Conservation (phyloP, 495 filamentous ascomycete genomes). For the Penicillium coffeae region DNA sequence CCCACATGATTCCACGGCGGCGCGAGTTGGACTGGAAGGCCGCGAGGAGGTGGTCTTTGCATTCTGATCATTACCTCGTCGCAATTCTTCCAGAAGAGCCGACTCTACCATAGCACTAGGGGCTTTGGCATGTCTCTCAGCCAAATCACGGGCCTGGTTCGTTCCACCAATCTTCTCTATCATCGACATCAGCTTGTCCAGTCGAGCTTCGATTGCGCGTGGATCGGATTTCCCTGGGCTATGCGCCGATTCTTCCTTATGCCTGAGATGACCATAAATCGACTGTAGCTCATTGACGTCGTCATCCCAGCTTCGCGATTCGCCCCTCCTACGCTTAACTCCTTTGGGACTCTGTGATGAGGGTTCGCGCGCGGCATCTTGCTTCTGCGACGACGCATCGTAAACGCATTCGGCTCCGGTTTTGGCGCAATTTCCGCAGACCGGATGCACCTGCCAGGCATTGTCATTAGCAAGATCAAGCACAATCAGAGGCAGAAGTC, state of each 20-base stretch:
- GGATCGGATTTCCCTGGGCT: constrained; percentile 22
- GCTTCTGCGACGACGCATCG: constrained; percentile 32
- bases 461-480: not conserved
- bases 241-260: constrained; percentile 19
- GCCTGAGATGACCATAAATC: constrained; percentile 33
- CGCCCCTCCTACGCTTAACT: constrained; percentile 35
- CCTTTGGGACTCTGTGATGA: constrained; percentile 24
- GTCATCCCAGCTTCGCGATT: constrained; percentile 28
- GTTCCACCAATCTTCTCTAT: constrained; percentile 39
- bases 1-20: constrained; percentile 30
- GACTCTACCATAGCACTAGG: constrained; percentile 21
- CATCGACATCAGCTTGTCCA: constrained; percentile 46
- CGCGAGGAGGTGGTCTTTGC: constrained; percentile 16
- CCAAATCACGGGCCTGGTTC: constrained; percentile 24
- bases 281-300: constrained; percentile 36
- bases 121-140: constrained; percentile 19
- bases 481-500: not conserved
- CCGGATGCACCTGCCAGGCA: constrained; percentile 36
- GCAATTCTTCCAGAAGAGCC: constrained; percentile 15
- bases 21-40: constrained; percentile 34
- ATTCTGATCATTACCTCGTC: constrained; percentile 10
- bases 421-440: constrained; percentile 47
- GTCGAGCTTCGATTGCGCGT: constrained; percentile 38
- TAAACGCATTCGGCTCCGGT: constrained; percentile 44
- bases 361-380: constrained; percentile 10